These are phyloP conservation scores for Leccinum pachyderme DNA, from an alignment of 1,284 basidiomycete species.

Conservation along the genomic window DNA sequence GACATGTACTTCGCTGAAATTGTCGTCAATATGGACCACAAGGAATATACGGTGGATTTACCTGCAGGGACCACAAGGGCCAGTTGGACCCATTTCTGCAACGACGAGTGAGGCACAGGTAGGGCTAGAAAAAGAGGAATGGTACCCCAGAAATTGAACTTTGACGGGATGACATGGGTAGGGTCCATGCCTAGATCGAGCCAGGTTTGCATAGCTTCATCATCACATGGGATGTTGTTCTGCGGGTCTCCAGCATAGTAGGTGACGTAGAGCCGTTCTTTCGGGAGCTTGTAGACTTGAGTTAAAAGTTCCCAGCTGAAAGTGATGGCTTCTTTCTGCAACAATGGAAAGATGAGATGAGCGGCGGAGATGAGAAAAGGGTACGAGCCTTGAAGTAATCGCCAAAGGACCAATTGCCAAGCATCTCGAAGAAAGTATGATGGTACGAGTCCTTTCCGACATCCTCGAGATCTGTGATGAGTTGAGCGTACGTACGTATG, in stretches of 20 bases:
- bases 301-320: conserved; percentile 97
- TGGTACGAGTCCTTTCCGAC: conserved; percentile 97
- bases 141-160: conserved; percentile 99
- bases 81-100: conserved; percentile 96
- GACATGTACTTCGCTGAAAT: conserved; percentile 86
- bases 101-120: conserved; percentile 3
- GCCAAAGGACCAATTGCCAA: conserved; percentile 99
- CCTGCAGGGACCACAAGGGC: conserved; percentile 97
- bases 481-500: conserved; percentile 11
- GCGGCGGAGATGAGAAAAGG: not conserved
- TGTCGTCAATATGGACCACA: not conserved
- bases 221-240: conserved; percentile 86
- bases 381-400: conserved; percentile 92
- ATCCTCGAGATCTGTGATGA: conserved; percentile 83
- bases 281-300: conserved; percentile 82
- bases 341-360: conserved; percentile 1
- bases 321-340: conserved; percentile 84
- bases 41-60: conserved; percentile 26
- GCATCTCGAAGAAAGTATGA: conserved; percentile 99
- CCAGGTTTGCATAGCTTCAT: conserved; percentile 89
- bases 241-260: conserved; percentile 95
- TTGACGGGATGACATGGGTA: conserved; percentile 90
- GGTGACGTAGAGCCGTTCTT: conserved; percentile 93
- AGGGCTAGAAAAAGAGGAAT: conserved; percentile 76
- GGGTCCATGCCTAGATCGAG: conserved; percentile 82